These are phyloP conservation scores for Aspergillus egyptiacus DNA, from an alignment of 495 filamentous ascomycete species.

Conservation along the genomic window DNA sequence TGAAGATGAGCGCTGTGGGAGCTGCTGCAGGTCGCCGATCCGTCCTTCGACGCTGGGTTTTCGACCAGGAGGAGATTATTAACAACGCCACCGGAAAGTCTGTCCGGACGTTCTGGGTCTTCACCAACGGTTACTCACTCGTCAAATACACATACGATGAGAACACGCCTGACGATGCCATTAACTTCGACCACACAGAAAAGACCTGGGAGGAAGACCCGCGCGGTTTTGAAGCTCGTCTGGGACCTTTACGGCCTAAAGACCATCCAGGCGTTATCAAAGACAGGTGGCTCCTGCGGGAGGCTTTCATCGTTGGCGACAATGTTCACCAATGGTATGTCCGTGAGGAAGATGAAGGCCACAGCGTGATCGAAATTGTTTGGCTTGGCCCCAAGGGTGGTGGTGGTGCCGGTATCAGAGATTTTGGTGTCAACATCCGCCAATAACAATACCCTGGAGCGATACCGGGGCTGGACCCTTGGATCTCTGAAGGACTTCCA, in stretches of 20 bases:
- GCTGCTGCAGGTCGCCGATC: slow-evolving; percentile 55
- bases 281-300: slow-evolving; percentile 42
- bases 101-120: slow-evolving; percentile 45
- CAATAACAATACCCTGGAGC: no score
- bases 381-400: slow-evolving; percentile 45
- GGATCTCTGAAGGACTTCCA: slow-evolving; percentile 18
- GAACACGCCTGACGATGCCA: slow-evolving; percentile 36
- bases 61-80: slow-evolving; percentile 46
- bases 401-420: slow-evolving; percentile 35
- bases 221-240: slow-evolving; percentile 44
- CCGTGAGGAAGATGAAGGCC: slow-evolving; percentile 41
- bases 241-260: slow-evolving; percentile 46
- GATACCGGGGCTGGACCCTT: slow-evolving; percentile 26
- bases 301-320: slow-evolving; percentile 39
- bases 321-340: slow-evolving; percentile 46
- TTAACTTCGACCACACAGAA: slow-evolving; percentile 53
- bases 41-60: slow-evolving; percentile 56
- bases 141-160: slow-evolving; percentile 48
- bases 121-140: slow-evolving; percentile 60
- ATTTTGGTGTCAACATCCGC: slow-evolving; percentile 19
- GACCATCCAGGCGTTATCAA: slow-evolving; percentile 40
- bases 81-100: slow-evolving; percentile 36
- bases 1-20: slow-evolving; percentile 52
- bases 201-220: slow-evolving; percentile 54
- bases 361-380: slow-evolving; percentile 45